Percentiles rank a stretch among this genome's conserved stretches.
Conservation (phyloP, 352 stramenopile genomes). For the Pythium vanterpoolii region DNA sequence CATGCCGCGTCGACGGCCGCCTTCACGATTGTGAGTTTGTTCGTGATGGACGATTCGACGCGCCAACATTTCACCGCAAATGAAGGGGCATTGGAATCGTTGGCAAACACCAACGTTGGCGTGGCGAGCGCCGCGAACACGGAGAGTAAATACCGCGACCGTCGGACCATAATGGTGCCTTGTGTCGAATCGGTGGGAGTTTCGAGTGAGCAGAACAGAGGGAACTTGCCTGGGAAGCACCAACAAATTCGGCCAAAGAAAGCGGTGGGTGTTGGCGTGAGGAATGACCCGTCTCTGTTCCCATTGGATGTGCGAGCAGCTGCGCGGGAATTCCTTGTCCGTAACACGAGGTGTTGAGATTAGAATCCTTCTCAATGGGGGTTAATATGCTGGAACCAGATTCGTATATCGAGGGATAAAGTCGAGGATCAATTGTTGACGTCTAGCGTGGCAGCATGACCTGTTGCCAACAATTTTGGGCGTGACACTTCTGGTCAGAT, state of each 20-base stretch:
- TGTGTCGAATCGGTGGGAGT: neutral
- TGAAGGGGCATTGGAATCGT: neutral
- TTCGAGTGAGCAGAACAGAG: neutral
- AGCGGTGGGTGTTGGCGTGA: neutral
- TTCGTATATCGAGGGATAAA: neutral
- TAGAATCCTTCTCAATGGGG: neutral
- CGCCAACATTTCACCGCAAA: conserved; percentile 19
- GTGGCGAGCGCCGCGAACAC: neutral
- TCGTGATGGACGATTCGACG: neutral
- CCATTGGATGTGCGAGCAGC: neutral
- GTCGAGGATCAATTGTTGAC: conserved; percentile 7
- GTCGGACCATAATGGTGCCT: neutral
- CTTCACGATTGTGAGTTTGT: neutral
- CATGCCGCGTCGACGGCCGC: neutral
- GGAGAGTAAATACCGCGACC: neutral
- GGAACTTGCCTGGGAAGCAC: neutral
- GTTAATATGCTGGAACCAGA: neutral
- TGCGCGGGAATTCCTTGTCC: neutral
- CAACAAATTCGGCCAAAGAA: neutral
- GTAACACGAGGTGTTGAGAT: neutral
- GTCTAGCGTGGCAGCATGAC: neutral
- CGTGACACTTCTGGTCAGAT: neutral
- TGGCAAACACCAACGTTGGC: neutral
- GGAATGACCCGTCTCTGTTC: conserved; percentile 4
- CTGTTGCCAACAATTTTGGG: neutral